Evolutionary conservation across 2,329 filamentous ascomycete species (phyloP), one percentile per base, ranked within the genome.

Genomic region (Trichoderma atrobrunneum): DNA sequence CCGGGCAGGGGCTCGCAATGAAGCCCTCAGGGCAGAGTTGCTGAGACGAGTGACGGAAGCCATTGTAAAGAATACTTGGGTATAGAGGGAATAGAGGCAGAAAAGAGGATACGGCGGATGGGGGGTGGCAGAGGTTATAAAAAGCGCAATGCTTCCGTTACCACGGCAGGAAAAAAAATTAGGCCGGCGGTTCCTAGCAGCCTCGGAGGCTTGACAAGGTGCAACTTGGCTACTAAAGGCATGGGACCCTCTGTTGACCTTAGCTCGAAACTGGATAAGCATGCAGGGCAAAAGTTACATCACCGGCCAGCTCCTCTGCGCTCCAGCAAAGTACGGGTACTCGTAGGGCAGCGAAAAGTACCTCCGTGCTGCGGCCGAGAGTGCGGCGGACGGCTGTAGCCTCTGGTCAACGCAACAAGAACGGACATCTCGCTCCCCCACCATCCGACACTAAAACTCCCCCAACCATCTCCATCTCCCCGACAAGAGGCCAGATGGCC

Each of bases 31-130:
- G 84, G 93, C 90, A 83, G 92, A 89, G 81, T 92, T 90, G 86
- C 92, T 90, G 81, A 97, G 84, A 87, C 93, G 92, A 82, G 96
- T 85, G 82, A 93, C 89, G 81, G 93, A 90, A 82, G 94, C 92
- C 93, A 97, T 97, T 85, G 85, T 78, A 77, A 77, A 76, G 70
- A 75, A 68, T 73, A 69, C 76, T 66, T 32, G 63, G 70, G 65
- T 59, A 56, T 68, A 56, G 59, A 56, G 57, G 12, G 62, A 48
- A 12, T 66, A 60, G 63, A 73, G 69, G 59, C 30, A 60, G 57
- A 76, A 72, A 71, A 72, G 76, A 75, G 75, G 80, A 72, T 74
- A 74, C 72, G 73, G 74, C 74, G 74, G 71, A 71, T 72, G 70
- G 74, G 76, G 75, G 79, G 78, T 80, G 75, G 68, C 78, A 74